Evolutionary conservation across 768 basidiomycete species (phyloP).

Genomic region (Favolaschia claudopus): DNA sequence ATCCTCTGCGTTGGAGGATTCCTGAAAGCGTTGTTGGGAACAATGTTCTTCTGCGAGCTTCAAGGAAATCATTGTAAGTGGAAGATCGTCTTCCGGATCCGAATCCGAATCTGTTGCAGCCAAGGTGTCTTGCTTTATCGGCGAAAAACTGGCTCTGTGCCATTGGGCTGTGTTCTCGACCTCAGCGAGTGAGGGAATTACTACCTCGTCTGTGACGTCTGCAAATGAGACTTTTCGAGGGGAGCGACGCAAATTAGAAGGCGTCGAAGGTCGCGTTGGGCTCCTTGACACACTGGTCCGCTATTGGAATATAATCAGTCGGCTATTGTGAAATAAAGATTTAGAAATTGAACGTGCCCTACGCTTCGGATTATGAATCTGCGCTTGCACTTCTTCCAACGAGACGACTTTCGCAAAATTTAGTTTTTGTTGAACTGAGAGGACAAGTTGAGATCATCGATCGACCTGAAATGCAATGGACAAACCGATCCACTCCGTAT

Average conservation of each 20-base stretch:
- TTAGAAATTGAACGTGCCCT: too few relatives aligned
- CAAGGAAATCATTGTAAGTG: too few relatives aligned
- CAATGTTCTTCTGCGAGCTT: too few relatives aligned
- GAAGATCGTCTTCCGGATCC: too few relatives aligned
- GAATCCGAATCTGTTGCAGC: too few relatives aligned
- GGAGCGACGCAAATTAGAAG: neutral
- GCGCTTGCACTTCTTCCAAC: too few relatives aligned
- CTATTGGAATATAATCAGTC: too few relatives aligned
- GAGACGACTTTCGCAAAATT: neutral
- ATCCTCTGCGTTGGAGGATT: neutral
- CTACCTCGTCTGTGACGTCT: neutral
- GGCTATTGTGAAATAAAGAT: too few relatives aligned
- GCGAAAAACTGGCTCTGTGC: neutral
- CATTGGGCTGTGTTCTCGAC: slow-evolving; percentile 5
- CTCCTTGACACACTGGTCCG: neutral
- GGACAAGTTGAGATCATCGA: neutral
- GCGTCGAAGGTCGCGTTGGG: neutral
- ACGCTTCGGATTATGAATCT: too few relatives aligned
- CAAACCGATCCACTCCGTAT: neutral
- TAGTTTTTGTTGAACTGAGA: neutral
- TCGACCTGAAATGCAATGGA: neutral
- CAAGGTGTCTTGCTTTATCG: too few relatives aligned
- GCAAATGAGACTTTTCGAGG: slow-evolving; percentile 6
- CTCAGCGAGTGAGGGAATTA: neutral
- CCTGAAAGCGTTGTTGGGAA: neutral